These are phyloP conservation scores for Brassica incana DNA, from an alignment of 345 rosid genomes.

Conservation along the genomic window DNA sequence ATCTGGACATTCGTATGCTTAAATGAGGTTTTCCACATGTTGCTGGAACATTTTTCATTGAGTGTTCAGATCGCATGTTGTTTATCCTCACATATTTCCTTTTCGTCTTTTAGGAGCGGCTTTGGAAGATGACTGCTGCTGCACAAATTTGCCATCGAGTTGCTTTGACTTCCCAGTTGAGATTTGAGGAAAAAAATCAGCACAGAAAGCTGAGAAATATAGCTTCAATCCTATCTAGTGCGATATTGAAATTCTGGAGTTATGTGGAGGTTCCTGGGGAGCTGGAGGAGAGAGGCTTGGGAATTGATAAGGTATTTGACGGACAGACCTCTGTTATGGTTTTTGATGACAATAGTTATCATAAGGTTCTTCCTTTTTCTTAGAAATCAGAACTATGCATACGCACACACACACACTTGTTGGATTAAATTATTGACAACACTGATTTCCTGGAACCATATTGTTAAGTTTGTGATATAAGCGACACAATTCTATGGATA, in stretches of 20 bases:
- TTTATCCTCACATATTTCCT: neutral
- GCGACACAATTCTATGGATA: neutral
- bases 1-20: conserved; percentile 2
- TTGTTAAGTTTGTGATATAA: conserved; percentile 21
- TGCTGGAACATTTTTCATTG: conserved; percentile 42
- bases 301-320: conserved; percentile 34
- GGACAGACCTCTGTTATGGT: conserved; percentile 16
- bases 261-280: conserved; percentile 55
- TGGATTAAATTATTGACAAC: conserved; percentile 3
- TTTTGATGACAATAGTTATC: conserved; percentile 17
- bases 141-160: conserved; percentile 76
- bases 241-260: conserved; percentile 89
- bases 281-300: conserved; percentile 36
- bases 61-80: neutral
- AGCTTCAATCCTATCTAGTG: conserved; percentile 70
- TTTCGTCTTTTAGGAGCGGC: conserved; percentile 69
- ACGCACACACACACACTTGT: neutral
- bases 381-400: neutral
- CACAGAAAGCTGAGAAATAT: conserved; percentile 55
- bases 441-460: conserved; percentile 25
- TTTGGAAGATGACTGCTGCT: conserved; percentile 98
- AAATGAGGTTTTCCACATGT: conserved; percentile 18
- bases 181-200: conserved; percentile 57
- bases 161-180: conserved; percentile 62
- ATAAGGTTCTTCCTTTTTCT: conserved; percentile 22